A percentile compares a stretch with the other conserved stretches of the same genome.
Conservation (phyloP, 148 eudicot species). For the Oxyria digyna region DNA sequence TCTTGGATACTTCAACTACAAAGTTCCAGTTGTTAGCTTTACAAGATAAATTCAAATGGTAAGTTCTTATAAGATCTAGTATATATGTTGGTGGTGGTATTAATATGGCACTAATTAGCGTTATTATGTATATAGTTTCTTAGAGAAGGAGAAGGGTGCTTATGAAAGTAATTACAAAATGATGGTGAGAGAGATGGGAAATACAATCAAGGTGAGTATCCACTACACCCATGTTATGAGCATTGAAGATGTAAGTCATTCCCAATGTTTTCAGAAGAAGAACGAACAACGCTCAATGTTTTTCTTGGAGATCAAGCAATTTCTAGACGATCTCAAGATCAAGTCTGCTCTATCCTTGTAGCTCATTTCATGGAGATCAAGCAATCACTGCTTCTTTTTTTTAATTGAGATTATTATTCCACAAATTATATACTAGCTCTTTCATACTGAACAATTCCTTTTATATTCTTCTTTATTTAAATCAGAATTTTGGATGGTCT, state of each 20-base stretch:
- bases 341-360: neutral
- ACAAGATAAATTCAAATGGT: neutral
- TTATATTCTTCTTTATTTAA: too few species aligned
- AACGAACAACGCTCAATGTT: neutral
- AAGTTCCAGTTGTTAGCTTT: neutral
- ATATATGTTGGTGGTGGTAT: too few species aligned
- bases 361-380: too few species aligned
- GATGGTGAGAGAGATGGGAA: slow-evolving; percentile 3
- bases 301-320: slow-evolving; percentile 9
- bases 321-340: neutral
- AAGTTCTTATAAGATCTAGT: neutral
- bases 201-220: neutral
- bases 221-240: neutral
- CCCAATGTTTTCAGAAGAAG: neutral
- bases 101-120: too few species aligned
- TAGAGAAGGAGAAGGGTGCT: neutral
- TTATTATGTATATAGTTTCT: neutral
- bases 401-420: too few species aligned
- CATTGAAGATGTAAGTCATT: slow-evolving; percentile 3
- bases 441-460: too few species aligned
- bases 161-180: neutral
- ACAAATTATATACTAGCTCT: too few species aligned
- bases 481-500: too few species aligned
- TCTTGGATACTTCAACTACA: slow-evolving; percentile 2
- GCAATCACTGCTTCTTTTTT: too few species aligned